These are phyloP conservation scores for Syzygium malaccense DNA, from an alignment of 441 rosid species.

Conservation along the genomic window DNA sequence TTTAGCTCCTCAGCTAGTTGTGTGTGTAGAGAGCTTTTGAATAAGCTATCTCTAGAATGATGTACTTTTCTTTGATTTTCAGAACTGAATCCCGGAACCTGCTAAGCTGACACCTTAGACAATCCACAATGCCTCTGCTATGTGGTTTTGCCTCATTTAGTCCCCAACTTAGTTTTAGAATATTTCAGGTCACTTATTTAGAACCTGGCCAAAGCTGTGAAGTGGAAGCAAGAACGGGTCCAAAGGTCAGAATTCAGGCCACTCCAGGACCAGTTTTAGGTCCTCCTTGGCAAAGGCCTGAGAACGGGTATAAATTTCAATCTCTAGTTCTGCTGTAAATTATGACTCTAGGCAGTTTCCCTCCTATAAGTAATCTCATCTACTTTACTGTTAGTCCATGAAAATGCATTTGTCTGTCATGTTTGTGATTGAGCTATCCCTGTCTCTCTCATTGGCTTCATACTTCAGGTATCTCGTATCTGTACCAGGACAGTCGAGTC, in stretches of 20 bases:
- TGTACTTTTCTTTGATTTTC: not conserved
- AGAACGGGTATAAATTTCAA: constrained; percentile 53
- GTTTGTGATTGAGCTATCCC: not conserved
- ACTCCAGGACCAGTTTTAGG: constrained; percentile 89
- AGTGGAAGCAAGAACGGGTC: constrained; percentile 37
- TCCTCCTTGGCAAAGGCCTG: constrained; percentile 99
- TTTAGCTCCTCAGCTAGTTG: not conserved
- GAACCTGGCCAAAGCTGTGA: constrained; percentile 68
- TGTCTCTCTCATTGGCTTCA: not conserved
- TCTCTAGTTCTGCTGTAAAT: not conserved
- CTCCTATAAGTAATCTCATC: not conserved
- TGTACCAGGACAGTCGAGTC: constrained; percentile 51
- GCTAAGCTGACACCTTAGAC: not conserved
- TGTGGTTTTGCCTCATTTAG: not conserved
- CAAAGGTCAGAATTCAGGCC: constrained; percentile 50
- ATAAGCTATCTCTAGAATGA: not conserved
- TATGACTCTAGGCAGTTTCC: not conserved
- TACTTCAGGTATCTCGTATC: constrained; percentile 50
- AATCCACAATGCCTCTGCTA: not conserved
- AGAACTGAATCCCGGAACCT: not conserved
- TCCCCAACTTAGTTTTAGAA: constrained; percentile 4
- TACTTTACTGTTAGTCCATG: not conserved
- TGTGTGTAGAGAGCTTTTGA: not conserved
- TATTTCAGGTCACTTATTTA: constrained; percentile 60
- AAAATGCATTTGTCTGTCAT: not conserved